Evolutionary conservation across 148 eudicot genomes (phyloP), one percentile per base, ranked within the genome.

Genomic region (Rhododendron molle): DNA sequence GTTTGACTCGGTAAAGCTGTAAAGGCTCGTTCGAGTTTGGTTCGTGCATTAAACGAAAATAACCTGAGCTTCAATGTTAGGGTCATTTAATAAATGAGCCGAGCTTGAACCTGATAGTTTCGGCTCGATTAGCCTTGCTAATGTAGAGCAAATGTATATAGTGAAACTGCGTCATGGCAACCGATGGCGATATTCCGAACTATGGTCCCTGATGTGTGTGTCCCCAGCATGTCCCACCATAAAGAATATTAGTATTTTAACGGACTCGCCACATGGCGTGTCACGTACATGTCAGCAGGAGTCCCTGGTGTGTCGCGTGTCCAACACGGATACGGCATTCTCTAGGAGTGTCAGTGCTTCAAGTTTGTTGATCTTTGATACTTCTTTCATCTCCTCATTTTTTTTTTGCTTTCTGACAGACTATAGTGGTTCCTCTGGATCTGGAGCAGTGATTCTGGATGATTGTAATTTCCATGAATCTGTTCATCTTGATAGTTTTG

Each of bases 391-490:
- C 54, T 32, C 54, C 26, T 85, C 47, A 72, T 80, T 73, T 28
- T 28, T 28, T 28, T 84, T 83, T 52, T 76, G 58, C 60, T 83
- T 82, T 72, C 7, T 78, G 62, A 34, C 89, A 95, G 98, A 90
- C 81, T 94, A 96, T 86, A 83, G 95, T 86, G 92, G 93, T 85
- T 93, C 95, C 47, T 86, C 90, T 85, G 99, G 95, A 30, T 90
- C 98, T 79, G 99, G 98, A 86, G 83, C 93, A 65, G 98, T 96
- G 85, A 91, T 96, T 77, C 92, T 96, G 82, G 98, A 95, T 87
- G 99, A 96, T 86, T 96, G 99, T 89, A 96, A 96, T 87, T 96
- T 96, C 86, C 98, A 96, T 79, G 99, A 96, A 89, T 96, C 99
- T 84, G 99, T 96, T 30, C 96, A 94, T 89, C 96, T 95, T 80